Evolutionary conservation across 768 basidiomycete genomes (phyloP).

Genomic region (Naganishia kalamii): DNA sequence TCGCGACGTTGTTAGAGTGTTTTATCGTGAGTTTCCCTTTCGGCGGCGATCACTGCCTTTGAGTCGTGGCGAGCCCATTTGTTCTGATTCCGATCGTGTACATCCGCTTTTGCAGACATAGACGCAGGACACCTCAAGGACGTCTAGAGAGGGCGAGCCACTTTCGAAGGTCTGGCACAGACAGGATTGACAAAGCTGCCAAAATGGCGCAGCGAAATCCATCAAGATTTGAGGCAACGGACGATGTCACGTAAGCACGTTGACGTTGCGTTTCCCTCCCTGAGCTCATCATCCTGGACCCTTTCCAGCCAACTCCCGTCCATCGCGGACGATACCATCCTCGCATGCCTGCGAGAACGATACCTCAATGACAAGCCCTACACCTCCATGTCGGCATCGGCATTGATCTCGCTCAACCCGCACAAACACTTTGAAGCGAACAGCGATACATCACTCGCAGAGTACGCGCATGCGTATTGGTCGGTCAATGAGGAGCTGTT

Average conservation of each 20-base stretch:
- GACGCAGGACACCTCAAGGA: no score
- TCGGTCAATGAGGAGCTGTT: constrained; percentile 52
- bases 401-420: constrained; percentile 81
- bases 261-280: not conserved
- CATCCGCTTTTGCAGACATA: no score
- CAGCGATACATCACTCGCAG: constrained; percentile 73
- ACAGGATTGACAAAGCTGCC: not conserved
- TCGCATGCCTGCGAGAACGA: constrained; percentile 45
- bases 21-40: no score
- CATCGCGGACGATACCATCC: constrained; percentile 43
- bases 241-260: constrained; percentile 19
- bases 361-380: constrained; percentile 44
- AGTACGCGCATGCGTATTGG: constrained; percentile 79
- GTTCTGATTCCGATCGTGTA: no score
- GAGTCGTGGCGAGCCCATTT: no score
- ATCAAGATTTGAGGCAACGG: constrained; percentile 20
- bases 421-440: constrained; percentile 82
- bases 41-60: no score
- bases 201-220: constrained; percentile 5
- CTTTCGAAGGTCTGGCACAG: no score
- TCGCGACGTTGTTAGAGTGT: no score
- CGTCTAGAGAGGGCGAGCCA: no score
- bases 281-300: not conserved
- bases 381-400: constrained; percentile 50
- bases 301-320: constrained; percentile 25